These are phyloP conservation scores for Debaryomyces coudertii DNA, from an alignment of 1,139 yeast species.

Conservation along the genomic window DNA sequence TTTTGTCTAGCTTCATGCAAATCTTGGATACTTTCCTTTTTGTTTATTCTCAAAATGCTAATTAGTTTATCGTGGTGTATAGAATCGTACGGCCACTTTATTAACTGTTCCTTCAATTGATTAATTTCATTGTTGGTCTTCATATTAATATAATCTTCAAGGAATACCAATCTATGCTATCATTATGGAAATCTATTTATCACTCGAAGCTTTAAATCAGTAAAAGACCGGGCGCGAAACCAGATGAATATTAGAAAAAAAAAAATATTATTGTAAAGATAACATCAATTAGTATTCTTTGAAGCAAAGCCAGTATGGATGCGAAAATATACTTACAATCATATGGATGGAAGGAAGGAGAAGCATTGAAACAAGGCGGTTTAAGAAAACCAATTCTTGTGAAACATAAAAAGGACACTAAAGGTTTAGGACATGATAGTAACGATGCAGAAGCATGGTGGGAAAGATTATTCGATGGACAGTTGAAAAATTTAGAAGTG, in stretches of 20 bases:
- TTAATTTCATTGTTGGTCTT: constrained; percentile 1
- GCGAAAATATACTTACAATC: constrained; percentile 71
- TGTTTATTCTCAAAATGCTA: constrained; percentile 15
- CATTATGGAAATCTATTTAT: neutral
- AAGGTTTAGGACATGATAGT: constrained; percentile 80
- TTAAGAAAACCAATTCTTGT: constrained; percentile 84
- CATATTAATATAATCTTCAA: neutral
- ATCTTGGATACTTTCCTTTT: constrained; percentile 10
- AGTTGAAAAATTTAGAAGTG: constrained; percentile 77
- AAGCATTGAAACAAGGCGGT: constrained; percentile 80
- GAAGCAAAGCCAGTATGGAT: constrained; percentile 53
- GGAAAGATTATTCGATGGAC: constrained; percentile 94
- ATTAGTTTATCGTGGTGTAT: constrained; percentile 27
- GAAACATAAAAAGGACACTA: constrained; percentile 85
- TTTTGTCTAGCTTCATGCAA: constrained; percentile 22
- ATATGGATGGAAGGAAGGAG: constrained; percentile 92
- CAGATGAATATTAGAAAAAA: constrained; percentile 9
- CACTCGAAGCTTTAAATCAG: neutral
- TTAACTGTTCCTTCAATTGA: constrained; percentile 2
- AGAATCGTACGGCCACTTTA: constrained; percentile 18
- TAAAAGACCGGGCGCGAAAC: constrained; percentile 10
- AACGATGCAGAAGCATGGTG: constrained; percentile 91
- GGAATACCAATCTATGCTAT: neutral
- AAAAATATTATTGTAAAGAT: neutral
- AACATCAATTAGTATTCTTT: neutral